Conservation (phyloP, 2,329 filamentous ascomycete genomes). For the Dactylellina haptotyla region DNA sequence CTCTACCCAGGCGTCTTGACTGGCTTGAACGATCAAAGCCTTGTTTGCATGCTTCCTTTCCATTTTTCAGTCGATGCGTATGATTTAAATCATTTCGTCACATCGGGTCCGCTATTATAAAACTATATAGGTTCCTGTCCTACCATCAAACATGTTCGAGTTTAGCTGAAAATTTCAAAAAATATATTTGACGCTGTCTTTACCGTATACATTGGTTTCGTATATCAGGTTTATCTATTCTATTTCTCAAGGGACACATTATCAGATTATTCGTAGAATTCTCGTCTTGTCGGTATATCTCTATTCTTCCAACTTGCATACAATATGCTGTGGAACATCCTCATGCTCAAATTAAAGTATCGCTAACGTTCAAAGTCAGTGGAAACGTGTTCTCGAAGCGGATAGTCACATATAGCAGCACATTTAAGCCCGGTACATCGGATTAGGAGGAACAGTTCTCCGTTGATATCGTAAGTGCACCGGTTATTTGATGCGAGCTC, state of each 20-base stretch:
- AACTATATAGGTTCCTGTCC: constrained; percentile 21
- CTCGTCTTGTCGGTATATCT: background rate
- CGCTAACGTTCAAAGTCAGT: background rate
- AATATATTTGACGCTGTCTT: constrained; percentile 14
- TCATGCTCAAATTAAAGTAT: background rate
- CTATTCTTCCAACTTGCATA: constrained; percentile 1
- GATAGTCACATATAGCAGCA: constrained; percentile 18
- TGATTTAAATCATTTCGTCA: too few species aligned
- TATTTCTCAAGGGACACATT: background rate
- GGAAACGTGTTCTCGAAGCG: constrained; percentile 19
- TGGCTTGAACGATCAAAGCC: too few species aligned
- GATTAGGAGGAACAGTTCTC: background rate
- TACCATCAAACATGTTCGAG: constrained; percentile 10
- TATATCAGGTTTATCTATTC: background rate
- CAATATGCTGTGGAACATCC: constrained; percentile 42
- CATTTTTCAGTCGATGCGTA: too few species aligned
- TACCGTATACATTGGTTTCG: background rate
- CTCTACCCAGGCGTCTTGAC: too few species aligned
- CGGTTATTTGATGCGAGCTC: constrained; percentile 4
- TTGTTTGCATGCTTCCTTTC: too few species aligned
- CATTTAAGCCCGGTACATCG: background rate
- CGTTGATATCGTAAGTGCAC: constrained; percentile 1
- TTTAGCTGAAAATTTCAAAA: background rate
- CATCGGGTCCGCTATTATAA: constrained; percentile 3
- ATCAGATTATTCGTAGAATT: constrained; percentile 19